Evolutionary conservation across 371 early-diverging fungal genomes (phyloP), one percentile per base, ranked within the genome.

Genomic region (Mucor indicus): DNA sequence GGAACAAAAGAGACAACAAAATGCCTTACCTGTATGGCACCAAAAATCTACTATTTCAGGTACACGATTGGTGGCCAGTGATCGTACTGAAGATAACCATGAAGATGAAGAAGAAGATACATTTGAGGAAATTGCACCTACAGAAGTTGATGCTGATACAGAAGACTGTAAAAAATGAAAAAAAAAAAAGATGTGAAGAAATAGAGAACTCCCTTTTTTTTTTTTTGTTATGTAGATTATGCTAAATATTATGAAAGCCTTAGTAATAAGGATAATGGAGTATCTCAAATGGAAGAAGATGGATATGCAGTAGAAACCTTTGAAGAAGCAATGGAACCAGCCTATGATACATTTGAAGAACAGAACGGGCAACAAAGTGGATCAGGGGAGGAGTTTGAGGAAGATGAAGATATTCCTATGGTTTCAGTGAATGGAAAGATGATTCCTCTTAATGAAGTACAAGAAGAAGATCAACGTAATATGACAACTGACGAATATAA

Each of bases 21-120:
- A 89, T 60, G 87, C 84, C 27, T 66, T 88, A 38, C 91, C 89
- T n/a, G 81, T 81, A 19, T 92, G 87, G 90, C 89, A 87, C 65
- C 80, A 79, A 19, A 82, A 79, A 38, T 83, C 83, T 44, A 86
- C 88, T 1, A 85, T 87, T 2, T 81, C 86, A 13, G 75, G 68
- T 33, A 59, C 59, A 1, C 50, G 64, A 4, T 50, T 77, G 22
- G 64, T 55, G 35, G 45, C 55, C 27, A 47, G 65, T 23, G 58
- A 66, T 44, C 54, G 66, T 15, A 55, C 47, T 0, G 63, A 52
- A 27, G 72, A 73, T 11, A 61, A 65, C 4, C 60, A 76, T 15
- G 72, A 75, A 7, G 72, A 75, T 21, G 68, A 62, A 13, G 76
- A 75, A 29, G 73, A 67, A 9, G 55, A 50, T 13, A 30, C 47